Evolutionary conservation across 306 rosid species (phyloP), one percentile per base, ranked within the genome.

Genomic region (Vachellia pachyceras): DNA sequence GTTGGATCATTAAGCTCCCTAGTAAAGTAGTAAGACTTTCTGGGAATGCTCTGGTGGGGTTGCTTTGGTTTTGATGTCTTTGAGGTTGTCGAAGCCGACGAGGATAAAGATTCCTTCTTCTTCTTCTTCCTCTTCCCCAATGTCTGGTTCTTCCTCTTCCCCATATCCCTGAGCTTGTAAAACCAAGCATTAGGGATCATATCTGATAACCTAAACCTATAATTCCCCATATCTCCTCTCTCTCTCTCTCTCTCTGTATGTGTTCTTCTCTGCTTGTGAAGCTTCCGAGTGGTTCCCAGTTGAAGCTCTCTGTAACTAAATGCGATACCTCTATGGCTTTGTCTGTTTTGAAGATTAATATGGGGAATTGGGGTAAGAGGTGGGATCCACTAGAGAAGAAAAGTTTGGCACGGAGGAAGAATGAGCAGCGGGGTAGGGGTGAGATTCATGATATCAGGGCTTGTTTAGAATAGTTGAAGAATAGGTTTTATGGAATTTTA

Each of bases 111-210:
- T n/a, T 87, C 85, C 6, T 82, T 87, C 57, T 84, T 89, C 88
- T 89, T n/a, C 63, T 55, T 85, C 5, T 80, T 87, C 57, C 82
- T 89, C 88, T 88, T 89, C 68, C 76, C 82, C 13, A 11, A 25
- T 4, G 33, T 75, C 20, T 84, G 87, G 52, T 75, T 92, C 80
- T 80, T 88, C 83, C 82, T 50, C 80, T 72, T 88, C 69, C 88
- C 84, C 88, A 93, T 89, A 75, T 91, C 93, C 52, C 64, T 88
- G 25, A 93, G 96, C 84, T 93, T 95, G 94, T 88, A 86, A 72
- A 95, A 93, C 99, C 99, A 95, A 73, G 94, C 88, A 86, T 90
- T 90, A 10, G 99, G 96, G 60, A 95, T 88, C 93, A 95, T 95
- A 79, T 91, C 97, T 15, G 98, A 90, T 36, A 95, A 57, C 41